phyloP scores from a whole-genome alignment of 2,329 filamentous ascomycete species.

The Aspergillus neoniger region DNA sequence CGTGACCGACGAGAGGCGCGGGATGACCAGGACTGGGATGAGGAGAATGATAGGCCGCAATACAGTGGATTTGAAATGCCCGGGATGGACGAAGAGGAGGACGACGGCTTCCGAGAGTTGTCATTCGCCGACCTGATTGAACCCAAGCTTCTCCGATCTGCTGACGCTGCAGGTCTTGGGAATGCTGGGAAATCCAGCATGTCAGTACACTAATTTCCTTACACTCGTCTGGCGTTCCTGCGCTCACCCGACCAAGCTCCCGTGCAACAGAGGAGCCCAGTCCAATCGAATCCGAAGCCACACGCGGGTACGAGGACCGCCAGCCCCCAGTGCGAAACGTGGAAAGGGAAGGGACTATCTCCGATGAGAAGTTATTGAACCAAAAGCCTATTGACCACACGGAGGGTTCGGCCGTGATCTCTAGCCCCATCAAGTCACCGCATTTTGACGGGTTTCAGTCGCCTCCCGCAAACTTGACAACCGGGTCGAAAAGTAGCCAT shows the following conservation, averaged over 20 bases:
- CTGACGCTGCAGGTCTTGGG: conserved; percentile 29
- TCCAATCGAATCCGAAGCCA: conserved; percentile 2
- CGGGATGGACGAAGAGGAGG: conserved; percentile 58
- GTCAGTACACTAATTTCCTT: conserved; percentile 41
- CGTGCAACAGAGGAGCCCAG: conserved; percentile 27
- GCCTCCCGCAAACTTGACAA: neutral
- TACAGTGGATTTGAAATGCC: conserved; percentile 80
- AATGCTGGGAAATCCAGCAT: conserved; percentile 37
- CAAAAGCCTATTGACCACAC: neutral
- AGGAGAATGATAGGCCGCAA: conserved; percentile 67
- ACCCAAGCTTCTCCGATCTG: conserved; percentile 62
- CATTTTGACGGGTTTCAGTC: conserved; percentile 24
- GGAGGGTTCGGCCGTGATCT: neutral
- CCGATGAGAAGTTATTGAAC: neutral
- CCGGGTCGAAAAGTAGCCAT: neutral
- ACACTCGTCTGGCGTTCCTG: conserved; percentile 22
- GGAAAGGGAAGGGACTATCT: neutral
- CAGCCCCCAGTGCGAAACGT: conserved; percentile 1
- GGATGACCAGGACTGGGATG: conserved; percentile 53
- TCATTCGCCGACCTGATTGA: conserved; percentile 66
- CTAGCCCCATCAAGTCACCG: conserved; percentile 23
- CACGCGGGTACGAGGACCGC: conserved; percentile 1
- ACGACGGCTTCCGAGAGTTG: conserved; percentile 64
- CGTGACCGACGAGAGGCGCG: conserved; percentile 61
- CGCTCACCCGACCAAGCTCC: conserved; percentile 36